Evolutionary conservation across 306 rosid genomes (phyloP), one percentile per base, ranked within the genome.

Genomic region (Vigna mungo): DNA sequence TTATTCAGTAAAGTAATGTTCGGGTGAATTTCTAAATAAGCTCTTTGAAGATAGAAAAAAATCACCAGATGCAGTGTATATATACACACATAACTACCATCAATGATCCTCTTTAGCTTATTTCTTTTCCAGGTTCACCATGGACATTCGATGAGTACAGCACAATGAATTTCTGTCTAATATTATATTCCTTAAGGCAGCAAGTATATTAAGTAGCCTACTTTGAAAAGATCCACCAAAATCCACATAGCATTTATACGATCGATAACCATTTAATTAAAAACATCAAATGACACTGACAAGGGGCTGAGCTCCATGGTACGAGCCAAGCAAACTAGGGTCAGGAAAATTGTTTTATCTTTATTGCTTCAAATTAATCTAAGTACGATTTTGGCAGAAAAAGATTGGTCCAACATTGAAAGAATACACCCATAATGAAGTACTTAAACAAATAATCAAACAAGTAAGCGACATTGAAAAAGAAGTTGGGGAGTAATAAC

Each of bases 261-360:
- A 51, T 41, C 17, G 41, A 30, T 15, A 25, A 13, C 34, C 30
- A 36, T 4, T 41, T 5, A 27, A 7, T 10, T 59, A 32, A 13
- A 62, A 34, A 60, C 30, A 48, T 48, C 21, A 75, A 52, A 67
- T 39, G 53, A 8, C 54, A 68, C 25, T 8, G 55, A 68, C 41
- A 68, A 78, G 32, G 48, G 49, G 25, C 27, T 63, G 47, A 15
- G 49, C 0, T 66, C 11, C 8, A 74, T 30, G 52, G 78, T 44
- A 74, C 15, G 30, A 64, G 9, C 70, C 70, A 4, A 36, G 25
- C 47, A 62, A 62, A 32, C 67, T 61, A 61, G 34, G 11, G 49
- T 7, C 54, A 52, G 71, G 39, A 23, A 63, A 30, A 56, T 49
- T 0, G 13, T 6, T 65, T 39, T 11, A 81, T 58, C 44, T 3